Conservation (phyloP, 2,329 filamentous ascomycete species). For the Eurotiales sp. region DNA sequence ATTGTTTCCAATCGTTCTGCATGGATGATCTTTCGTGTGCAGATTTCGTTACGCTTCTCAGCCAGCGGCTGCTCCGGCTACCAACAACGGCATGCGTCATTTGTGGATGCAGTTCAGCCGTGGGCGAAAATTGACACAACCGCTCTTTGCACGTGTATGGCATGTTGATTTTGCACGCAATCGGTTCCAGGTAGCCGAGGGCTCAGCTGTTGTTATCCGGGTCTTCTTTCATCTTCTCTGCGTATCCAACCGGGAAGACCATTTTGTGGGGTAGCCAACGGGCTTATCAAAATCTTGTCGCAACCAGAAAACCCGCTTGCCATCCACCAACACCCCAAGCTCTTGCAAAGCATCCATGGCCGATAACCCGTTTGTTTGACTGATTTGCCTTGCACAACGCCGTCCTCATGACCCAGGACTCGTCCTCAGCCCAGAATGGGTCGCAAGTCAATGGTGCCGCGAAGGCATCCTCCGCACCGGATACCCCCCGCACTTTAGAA, state of each 20-base stretch:
- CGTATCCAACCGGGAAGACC: background rate
- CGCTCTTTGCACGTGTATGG: too few species aligned
- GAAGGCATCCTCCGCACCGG: slow-evolving; percentile 4
- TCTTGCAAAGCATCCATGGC: background rate
- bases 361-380: too few species aligned
- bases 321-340: background rate
- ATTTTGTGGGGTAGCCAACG: background rate
- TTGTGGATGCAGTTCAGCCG: too few species aligned
- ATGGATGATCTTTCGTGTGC: too few species aligned
- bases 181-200: background rate
- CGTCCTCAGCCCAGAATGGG: slow-evolving; percentile 4
- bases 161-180: too few species aligned
- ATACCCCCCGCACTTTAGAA: slow-evolving; percentile 12
- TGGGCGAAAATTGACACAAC: too few species aligned
- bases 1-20: too few species aligned
- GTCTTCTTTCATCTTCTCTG: background rate
- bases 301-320: background rate
- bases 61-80: too few species aligned
- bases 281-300: background rate
- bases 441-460: slow-evolving; percentile 9
- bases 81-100: too few species aligned
- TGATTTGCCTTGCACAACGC: background rate
- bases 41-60: too few species aligned
- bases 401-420: slow-evolving; percentile 7
- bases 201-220: background rate